These are phyloP conservation scores for Amborella trichopoda DNA, from an alignment of 164 flowering plant species.

Conservation along the genomic window DNA sequence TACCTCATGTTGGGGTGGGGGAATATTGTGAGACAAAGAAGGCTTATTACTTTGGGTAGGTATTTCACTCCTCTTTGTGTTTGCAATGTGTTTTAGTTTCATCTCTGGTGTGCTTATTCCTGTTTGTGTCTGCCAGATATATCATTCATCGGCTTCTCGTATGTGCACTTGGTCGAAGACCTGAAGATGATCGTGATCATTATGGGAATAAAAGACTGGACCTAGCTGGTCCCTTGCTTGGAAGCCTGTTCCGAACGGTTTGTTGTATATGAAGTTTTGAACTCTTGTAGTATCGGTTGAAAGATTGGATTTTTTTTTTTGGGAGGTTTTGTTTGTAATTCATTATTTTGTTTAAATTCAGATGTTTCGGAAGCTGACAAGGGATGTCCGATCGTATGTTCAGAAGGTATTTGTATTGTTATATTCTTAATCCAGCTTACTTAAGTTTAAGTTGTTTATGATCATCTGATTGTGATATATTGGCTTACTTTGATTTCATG, in stretches of 20 bases:
- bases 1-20: conserved; percentile 95
- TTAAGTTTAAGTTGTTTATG: not conserved
- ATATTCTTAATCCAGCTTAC: not conserved
- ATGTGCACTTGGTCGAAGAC: conserved; percentile 90
- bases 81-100: too few species aligned
- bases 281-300: not conserved
- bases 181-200: conserved; percentile 99
- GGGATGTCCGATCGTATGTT: conserved; percentile 88
- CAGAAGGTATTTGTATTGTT: conserved; percentile 57
- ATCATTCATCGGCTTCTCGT: conserved; percentile 88
- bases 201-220: conserved; percentile 97
- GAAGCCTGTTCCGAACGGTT: conserved; percentile 92
- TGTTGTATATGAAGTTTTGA: conserved; percentile 8
- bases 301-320: not conserved
- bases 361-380: conserved; percentile 92
- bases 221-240: conserved; percentile 98
- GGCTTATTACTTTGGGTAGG: conserved; percentile 94
- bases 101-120: too few species aligned
- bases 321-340: not conserved
- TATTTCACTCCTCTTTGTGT: too few species aligned
- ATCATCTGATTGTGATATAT: not conserved
- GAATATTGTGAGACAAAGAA: conserved; percentile 98
- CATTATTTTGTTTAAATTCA: conserved; percentile 23
- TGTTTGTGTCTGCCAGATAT: conserved; percentile 34
- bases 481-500: conserved; percentile 8